Evolutionary conservation across 768 basidiomycete species (phyloP).

Genomic region (Lactifluus hygrophoroides): DNA sequence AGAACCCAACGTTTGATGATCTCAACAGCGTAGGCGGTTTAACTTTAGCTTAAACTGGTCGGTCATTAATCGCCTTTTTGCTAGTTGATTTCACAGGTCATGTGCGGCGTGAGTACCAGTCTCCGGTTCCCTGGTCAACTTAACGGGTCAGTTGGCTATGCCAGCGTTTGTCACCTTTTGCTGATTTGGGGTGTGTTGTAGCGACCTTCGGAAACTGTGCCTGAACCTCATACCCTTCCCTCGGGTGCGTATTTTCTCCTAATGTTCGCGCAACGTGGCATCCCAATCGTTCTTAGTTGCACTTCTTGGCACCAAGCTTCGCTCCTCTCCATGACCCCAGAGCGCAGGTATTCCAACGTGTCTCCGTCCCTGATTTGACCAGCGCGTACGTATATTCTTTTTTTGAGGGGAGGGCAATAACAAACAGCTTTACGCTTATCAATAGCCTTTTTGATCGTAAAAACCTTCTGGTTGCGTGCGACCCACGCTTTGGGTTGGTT

Average conservation of each 20-base stretch:
- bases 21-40: constrained; percentile 52
- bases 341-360: constrained; percentile 49
- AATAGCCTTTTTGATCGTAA: constrained; percentile 71
- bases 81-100: constrained; percentile 76
- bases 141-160: constrained; percentile 52
- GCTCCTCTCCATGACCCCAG: constrained; percentile 77
- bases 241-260: constrained; percentile 42
- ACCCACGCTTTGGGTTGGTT: constrained; percentile 66
- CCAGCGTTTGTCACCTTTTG: background rate
- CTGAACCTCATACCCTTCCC: constrained; percentile 97
- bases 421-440: background rate
- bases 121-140: constrained; percentile 90
- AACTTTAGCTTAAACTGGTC: background rate
- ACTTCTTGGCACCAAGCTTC: constrained; percentile 95
- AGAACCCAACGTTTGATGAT: constrained; percentile 53
- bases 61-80: background rate
- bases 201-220: constrained; percentile 81
- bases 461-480: constrained; percentile 75
- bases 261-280: background rate
- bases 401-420: background rate
- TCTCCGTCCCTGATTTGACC: constrained; percentile 62
- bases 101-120: constrained; percentile 91
- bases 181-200: constrained; percentile 25
- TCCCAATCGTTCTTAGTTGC: constrained; percentile 46
- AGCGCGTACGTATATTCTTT: constrained; percentile 43